Conservation (phyloP, 371 early-diverging fungal species). For the Umbelopsis sp. region DNA sequence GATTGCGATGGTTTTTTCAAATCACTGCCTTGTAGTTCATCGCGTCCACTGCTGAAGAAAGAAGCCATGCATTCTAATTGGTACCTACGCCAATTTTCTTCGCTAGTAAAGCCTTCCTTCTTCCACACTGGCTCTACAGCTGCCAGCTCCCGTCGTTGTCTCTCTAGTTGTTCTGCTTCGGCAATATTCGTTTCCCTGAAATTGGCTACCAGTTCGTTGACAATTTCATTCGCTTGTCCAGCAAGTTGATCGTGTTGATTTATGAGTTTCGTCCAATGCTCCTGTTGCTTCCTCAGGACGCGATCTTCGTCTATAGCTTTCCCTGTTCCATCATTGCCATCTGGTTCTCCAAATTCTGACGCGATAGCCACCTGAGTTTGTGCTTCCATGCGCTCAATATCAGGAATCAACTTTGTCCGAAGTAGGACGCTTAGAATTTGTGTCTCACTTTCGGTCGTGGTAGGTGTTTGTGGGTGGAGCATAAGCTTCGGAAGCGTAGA, state of each 20-base stretch:
- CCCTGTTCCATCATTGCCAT: slow-evolving; percentile 5
- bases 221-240: slow-evolving; percentile 34
- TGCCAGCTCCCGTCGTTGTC: slow-evolving; percentile 26
- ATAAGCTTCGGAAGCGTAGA: slow-evolving; percentile 57
- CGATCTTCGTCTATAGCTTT: slow-evolving; percentile 38
- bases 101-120: slow-evolving; percentile 43
- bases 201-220: slow-evolving; percentile 35
- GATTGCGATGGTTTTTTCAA: slow-evolving; percentile 38
- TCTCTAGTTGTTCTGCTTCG: slow-evolving; percentile 33
- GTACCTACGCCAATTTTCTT: slow-evolving; percentile 52
- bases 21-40: slow-evolving; percentile 48
- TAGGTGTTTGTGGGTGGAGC: slow-evolving; percentile 62
- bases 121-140: slow-evolving; percentile 43
- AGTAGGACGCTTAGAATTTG: slow-evolving; percentile 61
- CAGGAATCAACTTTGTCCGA: slow-evolving; percentile 69
- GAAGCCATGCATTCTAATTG: slow-evolving; percentile 51
- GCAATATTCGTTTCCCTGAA: slow-evolving; percentile 38
- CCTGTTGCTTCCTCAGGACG: slow-evolving; percentile 31
- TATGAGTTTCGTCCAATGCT: slow-evolving; percentile 40
- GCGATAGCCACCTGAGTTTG: slow-evolving; percentile 55
- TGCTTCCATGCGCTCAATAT: slow-evolving; percentile 62
- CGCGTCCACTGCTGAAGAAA: slow-evolving; percentile 52
- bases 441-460: slow-evolving; percentile 61
- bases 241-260: slow-evolving; percentile 50
- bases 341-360: slow-evolving; percentile 32